Percentiles rank a stretch among this genome's conserved stretches.
phyloP scores from a whole-genome alignment of 805 yeast genomes.

The Vanderwaltozyma verrucispora region DNA sequence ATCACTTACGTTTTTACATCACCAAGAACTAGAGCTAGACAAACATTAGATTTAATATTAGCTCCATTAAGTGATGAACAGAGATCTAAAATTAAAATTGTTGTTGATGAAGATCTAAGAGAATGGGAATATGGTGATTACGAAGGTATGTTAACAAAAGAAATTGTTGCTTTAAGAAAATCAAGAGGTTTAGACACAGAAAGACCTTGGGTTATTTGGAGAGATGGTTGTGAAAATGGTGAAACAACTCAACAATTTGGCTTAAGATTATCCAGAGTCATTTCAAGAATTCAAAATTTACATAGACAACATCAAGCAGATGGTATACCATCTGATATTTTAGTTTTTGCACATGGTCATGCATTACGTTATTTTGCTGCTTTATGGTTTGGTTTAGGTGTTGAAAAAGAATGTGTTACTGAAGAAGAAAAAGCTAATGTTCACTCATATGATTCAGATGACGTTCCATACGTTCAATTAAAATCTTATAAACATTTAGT shows the following conservation, averaged over 20 bases:
- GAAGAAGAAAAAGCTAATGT: conserved; percentile 13
- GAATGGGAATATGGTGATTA: conserved; percentile 98
- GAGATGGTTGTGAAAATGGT: conserved; percentile 89
- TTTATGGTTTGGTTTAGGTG: conserved; percentile 56
- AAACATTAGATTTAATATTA: conserved; percentile 59
- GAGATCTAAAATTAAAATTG: conserved; percentile 33
- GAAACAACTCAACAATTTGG: conserved; percentile 61
- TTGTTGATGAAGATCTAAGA: conserved; percentile 58
- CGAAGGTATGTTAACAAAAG: conserved; percentile 67
- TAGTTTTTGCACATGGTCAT: conserved; percentile 91
- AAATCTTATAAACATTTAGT: conserved; percentile 28
- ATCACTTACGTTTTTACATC: conserved; percentile 63
- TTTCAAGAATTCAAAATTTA: conserved; percentile 49
- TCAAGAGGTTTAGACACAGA: conserved; percentile 45
- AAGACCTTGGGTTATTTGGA: conserved; percentile 71
- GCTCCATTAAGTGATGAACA: conserved; percentile 37
- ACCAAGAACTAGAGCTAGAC: conserved; percentile 71
- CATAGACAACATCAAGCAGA: conserved; percentile 45
- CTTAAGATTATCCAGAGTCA: conserved; percentile 59
- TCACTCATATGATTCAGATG: conserved; percentile 14
- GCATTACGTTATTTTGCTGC: conserved; percentile 82
- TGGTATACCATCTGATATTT: conserved; percentile 53
- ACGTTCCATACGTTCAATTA: conserved; percentile 26
- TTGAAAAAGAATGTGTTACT: conserved; percentile 20
- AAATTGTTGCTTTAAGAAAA: conserved; percentile 53